These are phyloP conservation scores for Gossypium raimondii DNA, from an alignment of 345 rosid genomes.

Conservation along the genomic window DNA sequence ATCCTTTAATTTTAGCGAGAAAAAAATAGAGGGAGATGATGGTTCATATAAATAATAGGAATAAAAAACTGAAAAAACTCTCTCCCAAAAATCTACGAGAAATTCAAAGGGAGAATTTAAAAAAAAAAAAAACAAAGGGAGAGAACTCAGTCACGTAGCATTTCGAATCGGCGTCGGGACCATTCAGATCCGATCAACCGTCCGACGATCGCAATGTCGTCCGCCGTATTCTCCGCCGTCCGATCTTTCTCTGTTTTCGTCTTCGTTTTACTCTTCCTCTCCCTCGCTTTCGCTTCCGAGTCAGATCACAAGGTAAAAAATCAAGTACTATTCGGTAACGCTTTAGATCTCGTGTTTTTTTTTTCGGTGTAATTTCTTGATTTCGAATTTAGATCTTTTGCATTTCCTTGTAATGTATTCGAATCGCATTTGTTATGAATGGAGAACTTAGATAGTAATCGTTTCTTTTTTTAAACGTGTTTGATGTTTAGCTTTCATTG, in stretches of 20 bases:
- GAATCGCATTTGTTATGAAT: not conserved
- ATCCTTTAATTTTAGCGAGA: not conserved
- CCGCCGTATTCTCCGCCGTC: constrained; percentile 19
- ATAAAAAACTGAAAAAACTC: not conserved
- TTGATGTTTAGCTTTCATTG: not conserved
- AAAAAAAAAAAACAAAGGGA: not conserved
- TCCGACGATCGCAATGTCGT: constrained; percentile 53
- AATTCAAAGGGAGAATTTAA: too few species aligned
- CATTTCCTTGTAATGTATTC: not conserved
- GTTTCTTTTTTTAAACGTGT: not conserved
- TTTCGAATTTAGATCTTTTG: constrained; percentile 30
- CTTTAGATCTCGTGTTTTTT: constrained; percentile 31
- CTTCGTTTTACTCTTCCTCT: constrained; percentile 28
- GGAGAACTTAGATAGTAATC: not conserved
- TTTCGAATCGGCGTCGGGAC: constrained; percentile 15
- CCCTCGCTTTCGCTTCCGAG: constrained; percentile 61
- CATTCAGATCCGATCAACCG: constrained; percentile 44
- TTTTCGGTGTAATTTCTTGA: not conserved
- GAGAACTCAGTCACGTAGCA: constrained; percentile 4
- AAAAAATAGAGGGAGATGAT: too few species aligned
- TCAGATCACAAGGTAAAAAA: constrained; percentile 84
- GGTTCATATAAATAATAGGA: too few species aligned
- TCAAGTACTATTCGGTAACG: not conserved
- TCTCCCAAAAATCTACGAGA: constrained; percentile 1
- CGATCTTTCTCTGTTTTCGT: constrained; percentile 32